phyloP scores from a whole-genome alignment of 2,329 filamentous ascomycete genomes.

The Diplocarpon rosae region DNA sequence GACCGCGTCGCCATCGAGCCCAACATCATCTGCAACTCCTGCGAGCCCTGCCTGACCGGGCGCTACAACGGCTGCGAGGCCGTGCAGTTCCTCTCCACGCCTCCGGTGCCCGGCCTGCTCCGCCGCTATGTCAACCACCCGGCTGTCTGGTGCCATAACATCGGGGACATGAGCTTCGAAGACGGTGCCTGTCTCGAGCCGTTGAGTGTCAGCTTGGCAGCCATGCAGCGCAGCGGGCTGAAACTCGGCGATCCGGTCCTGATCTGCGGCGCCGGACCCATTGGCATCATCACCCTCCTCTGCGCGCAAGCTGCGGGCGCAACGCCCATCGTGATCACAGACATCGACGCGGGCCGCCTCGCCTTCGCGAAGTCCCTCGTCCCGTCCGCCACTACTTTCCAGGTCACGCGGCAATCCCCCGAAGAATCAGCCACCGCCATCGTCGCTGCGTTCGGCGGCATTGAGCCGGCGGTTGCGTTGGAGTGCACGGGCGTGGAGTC shows the following conservation, averaged over 20 bases:
- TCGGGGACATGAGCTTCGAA: slow-evolving; percentile 84
- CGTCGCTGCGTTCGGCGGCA: slow-evolving; percentile 58
- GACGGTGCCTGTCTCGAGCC: slow-evolving; percentile 87
- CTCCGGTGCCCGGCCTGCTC: slow-evolving; percentile 76
- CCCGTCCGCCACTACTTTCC: slow-evolving; percentile 69
- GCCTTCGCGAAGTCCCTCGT: slow-evolving; percentile 76
- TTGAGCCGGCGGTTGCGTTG: slow-evolving; percentile 72
- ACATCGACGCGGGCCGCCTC: slow-evolving; percentile 80
- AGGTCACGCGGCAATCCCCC: slow-evolving; percentile 54
- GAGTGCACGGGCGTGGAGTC: slow-evolving; percentile 95
- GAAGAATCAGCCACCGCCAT: slow-evolving; percentile 63
- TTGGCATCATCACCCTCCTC: slow-evolving; percentile 79
- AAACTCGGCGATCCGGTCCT: slow-evolving; percentile 77
- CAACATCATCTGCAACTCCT: slow-evolving; percentile 82
- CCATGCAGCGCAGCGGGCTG: slow-evolving; percentile 72
- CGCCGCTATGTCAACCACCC: slow-evolving; percentile 92
- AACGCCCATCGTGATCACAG: slow-evolving; percentile 83
- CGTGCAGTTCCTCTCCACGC: slow-evolving; percentile 81
- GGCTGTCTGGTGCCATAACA: slow-evolving; percentile 92
- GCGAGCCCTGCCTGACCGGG: slow-evolving; percentile 83
- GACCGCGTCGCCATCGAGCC: slow-evolving; percentile 92
- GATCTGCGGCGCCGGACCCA: slow-evolving; percentile 87
- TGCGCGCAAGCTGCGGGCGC: slow-evolving; percentile 81
- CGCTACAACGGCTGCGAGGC: slow-evolving; percentile 90
- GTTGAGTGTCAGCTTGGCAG: slow-evolving; percentile 77